Percentiles rank a stretch among this genome's conserved stretches.
phyloP scores from a whole-genome alignment of 163 green algal genomes.

The Chlorella variabilis region DNA sequence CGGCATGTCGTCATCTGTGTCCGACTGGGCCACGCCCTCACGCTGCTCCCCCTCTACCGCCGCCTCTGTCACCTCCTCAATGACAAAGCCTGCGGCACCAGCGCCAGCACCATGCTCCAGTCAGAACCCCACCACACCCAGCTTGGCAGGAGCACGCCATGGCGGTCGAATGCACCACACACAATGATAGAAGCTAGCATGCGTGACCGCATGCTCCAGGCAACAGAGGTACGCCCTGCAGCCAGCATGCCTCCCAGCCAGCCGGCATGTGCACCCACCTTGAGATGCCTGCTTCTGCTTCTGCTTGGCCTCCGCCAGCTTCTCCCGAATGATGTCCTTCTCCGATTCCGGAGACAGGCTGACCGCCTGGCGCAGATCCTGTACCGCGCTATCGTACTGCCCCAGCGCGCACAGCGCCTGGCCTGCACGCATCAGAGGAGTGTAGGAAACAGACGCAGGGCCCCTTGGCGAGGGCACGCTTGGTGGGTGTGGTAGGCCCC shows the following conservation, averaged over 20 bases:
- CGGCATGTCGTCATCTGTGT: slow-evolving; percentile 21
- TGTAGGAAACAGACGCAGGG: too few species aligned
- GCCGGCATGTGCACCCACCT: neutral
- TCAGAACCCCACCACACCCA: too few species aligned
- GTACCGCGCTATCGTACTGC: slow-evolving; percentile 44
- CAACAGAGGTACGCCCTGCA: too few species aligned
- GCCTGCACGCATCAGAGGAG: slow-evolving; percentile 56
- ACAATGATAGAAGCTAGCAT: too few species aligned
- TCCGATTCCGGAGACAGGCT: slow-evolving; percentile 38
- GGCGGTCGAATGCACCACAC: too few species aligned
- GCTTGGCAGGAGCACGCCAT: too few species aligned
- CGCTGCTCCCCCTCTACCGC: neutral
- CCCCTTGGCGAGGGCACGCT: too few species aligned
- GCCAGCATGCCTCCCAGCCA: too few species aligned
- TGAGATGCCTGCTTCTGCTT: slow-evolving; percentile 9
- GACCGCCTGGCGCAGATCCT: slow-evolving; percentile 64
- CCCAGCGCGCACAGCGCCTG: slow-evolving; percentile 70
- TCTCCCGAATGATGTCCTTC: slow-evolving; percentile 37
- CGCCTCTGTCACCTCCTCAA: slow-evolving; percentile 42
- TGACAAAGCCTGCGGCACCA: slow-evolving; percentile 26
- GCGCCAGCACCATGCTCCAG: too few species aligned
- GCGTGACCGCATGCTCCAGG: too few species aligned
- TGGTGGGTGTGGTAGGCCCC: too few species aligned
- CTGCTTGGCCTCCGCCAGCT: slow-evolving; percentile 45
- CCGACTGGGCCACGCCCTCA: slow-evolving; percentile 14